phyloP scores from a whole-genome alignment of 768 basidiomycete genomes.

The Psilocybe subaeruginosa region DNA sequence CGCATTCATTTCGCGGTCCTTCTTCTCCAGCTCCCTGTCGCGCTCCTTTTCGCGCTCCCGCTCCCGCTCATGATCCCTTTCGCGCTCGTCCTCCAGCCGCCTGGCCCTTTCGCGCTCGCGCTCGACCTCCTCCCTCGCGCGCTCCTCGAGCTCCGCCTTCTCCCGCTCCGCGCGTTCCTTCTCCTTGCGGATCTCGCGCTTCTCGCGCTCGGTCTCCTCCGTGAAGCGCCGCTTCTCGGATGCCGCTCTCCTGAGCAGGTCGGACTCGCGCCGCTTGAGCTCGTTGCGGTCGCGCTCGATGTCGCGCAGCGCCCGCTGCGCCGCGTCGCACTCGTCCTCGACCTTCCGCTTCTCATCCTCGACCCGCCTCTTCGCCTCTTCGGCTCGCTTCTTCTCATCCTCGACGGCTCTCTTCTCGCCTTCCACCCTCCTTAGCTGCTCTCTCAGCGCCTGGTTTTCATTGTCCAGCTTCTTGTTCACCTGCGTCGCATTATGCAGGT shows the following conservation, averaged over 20 bases:
- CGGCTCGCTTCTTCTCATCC: conserved; percentile 8
- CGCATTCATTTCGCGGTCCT: conserved; percentile 9
- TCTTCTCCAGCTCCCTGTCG: conserved; percentile 8
- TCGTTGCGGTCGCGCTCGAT: conserved; percentile 18
- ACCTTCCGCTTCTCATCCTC: conserved; percentile 12
- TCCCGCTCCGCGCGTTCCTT: conserved; percentile 19
- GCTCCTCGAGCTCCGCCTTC: conserved; percentile 12
- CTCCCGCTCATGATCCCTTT: conserved; percentile 18
- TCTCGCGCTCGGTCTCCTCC: conserved; percentile 11
- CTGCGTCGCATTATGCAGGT: conserved; percentile 25
- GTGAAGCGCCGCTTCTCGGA: conserved; percentile 11
- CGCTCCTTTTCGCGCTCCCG: conserved; percentile 15
- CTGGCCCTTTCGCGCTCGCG: conserved; percentile 16
- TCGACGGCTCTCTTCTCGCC: conserved; percentile 5
- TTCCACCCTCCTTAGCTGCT: conserved; percentile 7
- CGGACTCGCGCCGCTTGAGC: conserved; percentile 10
- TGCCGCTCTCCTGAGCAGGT: conserved; percentile 10
- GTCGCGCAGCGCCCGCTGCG: conserved; percentile 2
- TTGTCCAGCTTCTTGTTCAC: conserved; percentile 21
- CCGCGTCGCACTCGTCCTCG: conserved; percentile 10
- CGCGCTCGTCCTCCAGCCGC: conserved; percentile 16
- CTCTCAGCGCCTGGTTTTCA: conserved; percentile 6
- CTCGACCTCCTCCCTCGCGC: conserved; percentile 14
- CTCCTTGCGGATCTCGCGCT: conserved; percentile 12
- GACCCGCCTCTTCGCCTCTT: conserved; percentile 9